Base-by-base conservation (phyloP, 768 basidiomycete genomes). In the Coprinopsis cinerea region DNA sequence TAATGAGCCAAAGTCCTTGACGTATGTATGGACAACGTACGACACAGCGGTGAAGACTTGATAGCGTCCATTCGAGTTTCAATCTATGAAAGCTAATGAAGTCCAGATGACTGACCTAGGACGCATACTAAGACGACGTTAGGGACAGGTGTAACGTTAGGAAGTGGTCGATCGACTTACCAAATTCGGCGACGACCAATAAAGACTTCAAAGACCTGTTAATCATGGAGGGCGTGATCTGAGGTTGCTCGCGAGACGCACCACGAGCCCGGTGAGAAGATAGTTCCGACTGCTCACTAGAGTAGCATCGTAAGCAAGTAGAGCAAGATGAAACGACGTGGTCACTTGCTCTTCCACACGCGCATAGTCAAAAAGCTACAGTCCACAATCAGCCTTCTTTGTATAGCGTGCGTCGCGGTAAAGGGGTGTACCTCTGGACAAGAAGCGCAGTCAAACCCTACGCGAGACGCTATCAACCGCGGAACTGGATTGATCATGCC, bases 401-500 rank as follows among this genome's bases (percentile, higher is more conserved):
- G n/a, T n/a, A n/a, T n/a, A n/a, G n/a, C n/a, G n/a, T n/a, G n/a
- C n/a, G n/a, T n/a, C 15, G 23, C 24, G 2, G 36, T 13, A 13
- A 27, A 15, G 13, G 47, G n/a, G n/a, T n/a, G 24, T 46, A 72
- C 71, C 70, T 69, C 64, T 79, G 78, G 9, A 79, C 77, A 40
- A 76, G 55, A 44, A 79, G 54, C 24, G 72, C 72, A 2, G 72
- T 76, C n/a, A 76, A 58, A 25, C 69, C 73, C 72, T 73, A 48
- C 11, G 49, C 44, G 22, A 35, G 23, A 23, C 30, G 36, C 46
- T 25, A 35, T 48, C 34, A 15, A 25, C 14, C 22, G 42, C 14
- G 17, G 45, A 17, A 42, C 18, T 37, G 40, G 32, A 17, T 10
- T 26, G 17, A 40, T 37, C 9, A 18, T n/a, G 13, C 18, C 13